Conservation (phyloP, 2,329 filamentous ascomycete genomes). For the Penicillium sp. region DNA sequence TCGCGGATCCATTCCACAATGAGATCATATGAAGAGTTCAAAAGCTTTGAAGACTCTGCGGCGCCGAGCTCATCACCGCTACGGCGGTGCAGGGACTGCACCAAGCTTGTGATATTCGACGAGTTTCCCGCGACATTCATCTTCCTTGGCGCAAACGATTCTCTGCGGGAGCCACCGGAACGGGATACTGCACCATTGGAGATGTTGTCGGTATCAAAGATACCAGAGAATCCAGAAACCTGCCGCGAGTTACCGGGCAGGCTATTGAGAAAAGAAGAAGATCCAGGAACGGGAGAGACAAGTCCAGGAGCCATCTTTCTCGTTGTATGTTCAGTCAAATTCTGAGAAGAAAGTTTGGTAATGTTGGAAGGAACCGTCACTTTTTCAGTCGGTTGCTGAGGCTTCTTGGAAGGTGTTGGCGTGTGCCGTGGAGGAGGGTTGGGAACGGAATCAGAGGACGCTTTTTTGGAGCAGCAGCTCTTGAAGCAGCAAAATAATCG, state of each 20-base stretch:
- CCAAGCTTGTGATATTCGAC: constrained; percentile 29
- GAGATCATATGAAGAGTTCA: constrained; percentile 23
- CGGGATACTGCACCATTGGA: constrained; percentile 20
- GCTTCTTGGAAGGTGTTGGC: not conserved
- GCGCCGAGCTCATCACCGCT: constrained; percentile 29
- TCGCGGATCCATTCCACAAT: constrained; percentile 36
- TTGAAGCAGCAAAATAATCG: constrained; percentile 16
- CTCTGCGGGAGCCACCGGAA: constrained; percentile 17
- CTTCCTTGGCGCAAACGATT: constrained; percentile 13
- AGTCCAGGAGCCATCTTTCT: constrained; percentile 19
- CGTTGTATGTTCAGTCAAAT: constrained; percentile 1
- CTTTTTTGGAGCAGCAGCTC: constrained; percentile 18
- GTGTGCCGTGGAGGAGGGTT: constrained; percentile 4
- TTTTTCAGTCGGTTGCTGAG: constrained; percentile 2
- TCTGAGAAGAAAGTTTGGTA: constrained; percentile 4
- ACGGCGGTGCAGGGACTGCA: constrained; percentile 27
- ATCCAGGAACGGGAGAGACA: constrained; percentile 16
- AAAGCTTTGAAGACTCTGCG: constrained; percentile 25
- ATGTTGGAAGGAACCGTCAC: constrained; percentile 6
- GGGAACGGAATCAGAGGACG: constrained; percentile 8
- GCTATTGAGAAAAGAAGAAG: constrained; percentile 14
- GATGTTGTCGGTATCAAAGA: constrained; percentile 19
- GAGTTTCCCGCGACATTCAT: constrained; percentile 16
- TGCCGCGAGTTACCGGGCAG: constrained; percentile 13
- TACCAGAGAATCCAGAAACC: constrained; percentile 12